phyloP scores from a whole-genome alignment of 306 rosid species.

The Cicer judaicum region DNA sequence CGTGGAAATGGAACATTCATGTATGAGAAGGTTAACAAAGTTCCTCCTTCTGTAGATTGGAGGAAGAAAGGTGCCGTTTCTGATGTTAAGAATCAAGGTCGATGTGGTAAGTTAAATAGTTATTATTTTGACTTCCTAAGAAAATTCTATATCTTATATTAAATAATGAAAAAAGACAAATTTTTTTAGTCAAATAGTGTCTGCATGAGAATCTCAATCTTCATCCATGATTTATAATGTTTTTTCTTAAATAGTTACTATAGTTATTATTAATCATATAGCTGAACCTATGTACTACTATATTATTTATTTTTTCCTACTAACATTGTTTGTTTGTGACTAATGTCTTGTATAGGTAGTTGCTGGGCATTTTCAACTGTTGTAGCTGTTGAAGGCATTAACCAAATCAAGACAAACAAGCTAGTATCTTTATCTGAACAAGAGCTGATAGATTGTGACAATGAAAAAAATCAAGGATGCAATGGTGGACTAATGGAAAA shows the following conservation, averaged over 20 bases:
- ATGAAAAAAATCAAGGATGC: conserved; percentile 52
- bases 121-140: neutral
- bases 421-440: conserved; percentile 60
- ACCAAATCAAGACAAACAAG: conserved; percentile 55
- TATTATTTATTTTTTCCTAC: too few relatives aligned
- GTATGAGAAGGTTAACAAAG: conserved; percentile 44
- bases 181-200: too few relatives aligned
- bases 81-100: conserved; percentile 56
- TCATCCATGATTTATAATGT: too few relatives aligned
- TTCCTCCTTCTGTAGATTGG: conserved; percentile 63
- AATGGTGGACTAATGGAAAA: conserved; percentile 63
- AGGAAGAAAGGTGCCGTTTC: conserved; percentile 64
- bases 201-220: too few relatives aligned
- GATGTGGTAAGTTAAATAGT: conserved; percentile 51
- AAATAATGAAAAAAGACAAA: too few relatives aligned
- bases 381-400: conserved; percentile 65
- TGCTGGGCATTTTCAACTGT: conserved; percentile 69
- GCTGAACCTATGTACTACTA: neutral
- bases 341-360: conserved; percentile 49
- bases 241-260: neutral
- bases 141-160: too few relatives aligned
- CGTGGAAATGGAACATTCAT: conserved; percentile 48
- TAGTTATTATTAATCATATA: neutral
- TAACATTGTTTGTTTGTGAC: neutral
- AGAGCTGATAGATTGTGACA: conserved; percentile 62